Evolutionary conservation across 805 yeast genomes (phyloP), one percentile per base, ranked within the genome.

Genomic region (Phaffomyces opuntiae): DNA sequence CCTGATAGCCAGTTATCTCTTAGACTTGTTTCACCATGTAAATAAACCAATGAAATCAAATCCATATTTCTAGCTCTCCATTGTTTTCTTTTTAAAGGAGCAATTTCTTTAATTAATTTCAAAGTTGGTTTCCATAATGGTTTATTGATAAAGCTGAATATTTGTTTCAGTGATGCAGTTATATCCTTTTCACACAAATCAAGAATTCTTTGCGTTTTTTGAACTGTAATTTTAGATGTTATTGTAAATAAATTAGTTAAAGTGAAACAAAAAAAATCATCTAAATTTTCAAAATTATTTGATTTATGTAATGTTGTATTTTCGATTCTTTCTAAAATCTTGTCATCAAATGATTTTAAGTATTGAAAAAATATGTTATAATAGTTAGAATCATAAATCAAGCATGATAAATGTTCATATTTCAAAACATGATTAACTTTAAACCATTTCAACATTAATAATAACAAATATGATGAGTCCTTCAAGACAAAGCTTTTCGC

Each of bases 41-140:
- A 61, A 56, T 85, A 91, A 3, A 91, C 89, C 49, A 87, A 81
- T 0, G 96, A 87, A 5, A 91, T 86, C 39, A 93, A 70, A 53
- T 90, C 96, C 97, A 93, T 91, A 60, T 91, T 93, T 51, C 81
- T 78, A 13, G 89, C 77, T 54, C 89, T 81, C 99, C 99, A 91
- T 63, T 90, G 89, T 49, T 93, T 80, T 17, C 96, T 96, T 56
- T 87, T 90, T 65, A 83, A 87, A 0, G 97, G 96, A 1, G 89
- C 81, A 42, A 89, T 73, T 50, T 85, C 81, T 61, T 87, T 89
- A 49, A 90, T 69, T 1, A 86, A 74, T 56, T 81, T 81, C 55
- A 90, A 67, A 4, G 86, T 79, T 1, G 95, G 90, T 42, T 69
- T 69, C 65, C 85, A 81, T 24, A 88, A 62, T 9, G 74, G 73